Base-by-base conservation (phyloP, 1,284 basidiomycete genomes). In the Malassezia vespertilionis region DNA sequence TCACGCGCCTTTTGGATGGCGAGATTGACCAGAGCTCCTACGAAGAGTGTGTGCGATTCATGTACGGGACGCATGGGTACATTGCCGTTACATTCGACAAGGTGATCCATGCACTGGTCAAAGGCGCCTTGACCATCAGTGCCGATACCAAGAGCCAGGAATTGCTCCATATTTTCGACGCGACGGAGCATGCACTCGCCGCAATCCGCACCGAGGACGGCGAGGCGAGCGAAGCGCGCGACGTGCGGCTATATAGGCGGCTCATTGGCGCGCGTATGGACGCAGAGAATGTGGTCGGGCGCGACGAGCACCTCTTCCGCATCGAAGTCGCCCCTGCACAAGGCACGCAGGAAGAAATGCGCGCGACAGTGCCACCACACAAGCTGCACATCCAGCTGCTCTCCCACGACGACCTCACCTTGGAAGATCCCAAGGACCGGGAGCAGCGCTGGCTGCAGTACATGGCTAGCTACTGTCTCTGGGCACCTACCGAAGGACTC, bases 21-120 rank as follows among this genome's bases (percentile, higher is more conserved):
- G 89, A 96, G 65, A 77, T 96, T 54, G 91, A 96, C 72, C 84
- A 83, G 64, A 75, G 78, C 23, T 81, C 82, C 15, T 96, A 88
- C 65, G 93, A 97, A 71, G 91, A 97, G 70, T 85, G 87, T 61
- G 81, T 93, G 77, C 76, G 93, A 51, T 87, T 86, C 79, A 90
- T 97, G 78, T 96, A 91, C 75, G 86, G 88, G 26, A 90, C 82
- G 57, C 84, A 88, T 76, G 89, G 88, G 60, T 91, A 86, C 71
- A 82, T 83, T 63, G 79, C 86, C 64, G 93, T 91, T 69, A 93
- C 89, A 0, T 74, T 93, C n/a, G 89, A 95, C 74, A 88, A 91
- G 71, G 77, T 91, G 39, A 80, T 91, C 44, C 83, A 83, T 2
- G 62, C 60, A 17, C 46, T 70, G 31, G 54, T 67, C 55, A 70